Evolutionary conservation across 2,329 filamentous ascomycete species (phyloP).

Genomic region (Aspergillus jensenii): DNA sequence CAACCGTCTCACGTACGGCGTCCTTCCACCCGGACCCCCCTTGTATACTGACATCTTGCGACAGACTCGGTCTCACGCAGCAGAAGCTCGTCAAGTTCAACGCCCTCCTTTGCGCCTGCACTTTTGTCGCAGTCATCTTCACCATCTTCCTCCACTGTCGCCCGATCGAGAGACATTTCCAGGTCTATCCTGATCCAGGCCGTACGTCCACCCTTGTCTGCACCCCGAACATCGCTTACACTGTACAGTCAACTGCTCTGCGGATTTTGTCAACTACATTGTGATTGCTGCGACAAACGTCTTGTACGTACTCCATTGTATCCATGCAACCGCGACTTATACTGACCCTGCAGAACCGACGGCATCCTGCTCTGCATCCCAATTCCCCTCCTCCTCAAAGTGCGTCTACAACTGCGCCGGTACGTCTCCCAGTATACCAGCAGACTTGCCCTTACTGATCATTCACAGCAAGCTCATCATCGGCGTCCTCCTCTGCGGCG

Average conservation of each 20-base stretch:
- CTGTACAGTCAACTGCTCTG: slow-evolving; percentile 27
- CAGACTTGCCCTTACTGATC: neutral
- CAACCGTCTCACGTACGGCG: slow-evolving; percentile 42
- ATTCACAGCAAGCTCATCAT: slow-evolving; percentile 37
- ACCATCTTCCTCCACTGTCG: slow-evolving; percentile 40
- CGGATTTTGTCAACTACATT: slow-evolving; percentile 40
- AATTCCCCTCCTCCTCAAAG: slow-evolving; percentile 42
- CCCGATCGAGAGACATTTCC: slow-evolving; percentile 42
- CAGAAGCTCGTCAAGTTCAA: slow-evolving; percentile 41
- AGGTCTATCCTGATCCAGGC: slow-evolving; percentile 44
- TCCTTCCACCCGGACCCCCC: neutral
- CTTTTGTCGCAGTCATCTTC: slow-evolving; percentile 35
- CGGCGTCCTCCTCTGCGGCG: slow-evolving; percentile 42
- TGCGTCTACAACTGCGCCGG: slow-evolving; percentile 37
- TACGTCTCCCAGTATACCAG: slow-evolving; percentile 1
- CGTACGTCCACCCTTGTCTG: slow-evolving; percentile 18
- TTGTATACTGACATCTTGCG: neutral
- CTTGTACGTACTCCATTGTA: slow-evolving; percentile 23
- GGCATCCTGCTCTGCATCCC: slow-evolving; percentile 42
- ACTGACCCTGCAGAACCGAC: slow-evolving; percentile 36
- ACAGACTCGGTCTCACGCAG: slow-evolving; percentile 38
- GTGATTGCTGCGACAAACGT: slow-evolving; percentile 40
- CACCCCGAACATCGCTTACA: neutral
- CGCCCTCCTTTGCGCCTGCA: slow-evolving; percentile 27
- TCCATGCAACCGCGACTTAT: no score